A percentile compares a stretch with the other conserved stretches of the same genome.
Evolutionary conservation across 352 stramenopile genomes (phyloP).

Genomic region (Pythium brachiatum): DNA sequence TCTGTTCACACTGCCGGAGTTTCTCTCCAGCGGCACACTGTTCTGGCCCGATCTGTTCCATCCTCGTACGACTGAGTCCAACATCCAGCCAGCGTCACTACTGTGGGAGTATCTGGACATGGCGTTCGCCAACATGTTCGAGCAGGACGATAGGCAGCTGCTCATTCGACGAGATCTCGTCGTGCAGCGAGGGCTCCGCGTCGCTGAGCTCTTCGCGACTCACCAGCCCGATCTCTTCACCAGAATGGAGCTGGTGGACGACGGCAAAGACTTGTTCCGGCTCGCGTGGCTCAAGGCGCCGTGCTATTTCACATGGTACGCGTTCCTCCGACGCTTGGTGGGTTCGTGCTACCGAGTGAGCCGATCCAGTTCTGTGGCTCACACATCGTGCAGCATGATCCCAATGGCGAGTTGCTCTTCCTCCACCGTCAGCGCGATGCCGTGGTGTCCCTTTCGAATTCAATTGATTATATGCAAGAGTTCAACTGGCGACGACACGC

Average conservation of each 20-base stretch:
- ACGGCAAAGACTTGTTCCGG: constrained; percentile 30
- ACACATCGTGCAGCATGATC: constrained; percentile 28
- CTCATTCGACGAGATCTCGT: constrained; percentile 17
- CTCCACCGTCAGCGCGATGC: constrained; percentile 18
- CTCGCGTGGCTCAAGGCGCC: constrained; percentile 27
- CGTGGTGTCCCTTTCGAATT: neutral
- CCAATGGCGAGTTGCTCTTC: constrained; percentile 20
- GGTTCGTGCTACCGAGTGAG: neutral
- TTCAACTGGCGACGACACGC: constrained; percentile 10
- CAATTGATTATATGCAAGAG: neutral
- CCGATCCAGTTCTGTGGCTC: constrained; percentile 22
- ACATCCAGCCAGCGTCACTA: constrained; percentile 18
- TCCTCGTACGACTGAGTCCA: constrained; percentile 20
- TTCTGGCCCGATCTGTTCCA: constrained; percentile 31
- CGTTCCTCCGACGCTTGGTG: constrained; percentile 17
- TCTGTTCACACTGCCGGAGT: constrained; percentile 22
- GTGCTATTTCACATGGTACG: constrained; percentile 23
- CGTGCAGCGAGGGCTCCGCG: constrained; percentile 6
- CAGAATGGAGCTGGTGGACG: constrained; percentile 11
- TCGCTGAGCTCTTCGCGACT: constrained; percentile 22
- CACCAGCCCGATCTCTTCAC: constrained; percentile 21
- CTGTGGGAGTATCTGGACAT: constrained; percentile 26
- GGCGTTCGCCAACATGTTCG: constrained; percentile 24
- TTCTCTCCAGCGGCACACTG: constrained; percentile 16
- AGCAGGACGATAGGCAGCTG: constrained; percentile 24